Conservation (phyloP, 257 asterid species). For the Henckelia pumila region DNA sequence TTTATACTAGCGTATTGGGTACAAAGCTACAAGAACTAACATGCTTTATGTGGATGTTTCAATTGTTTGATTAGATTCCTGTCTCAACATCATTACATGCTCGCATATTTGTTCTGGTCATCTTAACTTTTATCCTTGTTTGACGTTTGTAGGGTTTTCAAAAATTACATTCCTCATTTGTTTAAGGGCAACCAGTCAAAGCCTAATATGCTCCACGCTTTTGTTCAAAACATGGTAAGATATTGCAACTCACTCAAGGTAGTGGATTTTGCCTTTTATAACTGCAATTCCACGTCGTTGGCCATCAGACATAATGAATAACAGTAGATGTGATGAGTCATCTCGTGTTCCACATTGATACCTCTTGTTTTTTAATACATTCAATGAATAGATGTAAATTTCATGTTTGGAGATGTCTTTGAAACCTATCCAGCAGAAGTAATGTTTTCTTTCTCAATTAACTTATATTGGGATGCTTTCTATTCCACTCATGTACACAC, state of each 20-base stretch:
- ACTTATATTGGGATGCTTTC: slow-evolving; percentile 1
- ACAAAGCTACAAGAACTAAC: slow-evolving; percentile 1
- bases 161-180: slow-evolving; percentile 67
- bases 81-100: background rate
- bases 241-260: slow-evolving; percentile 16
- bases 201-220: slow-evolving; percentile 48
- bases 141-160: slow-evolving; percentile 73
- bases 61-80: background rate
- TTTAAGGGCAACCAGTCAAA: slow-evolving; percentile 54
- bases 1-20: background rate
- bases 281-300: slow-evolving; percentile 11
- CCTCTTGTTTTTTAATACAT: slow-evolving; percentile 5
- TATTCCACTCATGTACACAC: background rate
- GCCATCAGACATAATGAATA: background rate
- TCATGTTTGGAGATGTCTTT: background rate
- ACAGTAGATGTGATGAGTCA: slow-evolving; percentile 11
- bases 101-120: slow-evolving; percentile 5
- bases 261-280: slow-evolving; percentile 10
- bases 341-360: slow-evolving; percentile 9
- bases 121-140: slow-evolving; percentile 17
- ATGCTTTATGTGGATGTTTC: slow-evolving; percentile 15
- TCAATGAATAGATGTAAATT: background rate
- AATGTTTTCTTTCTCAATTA: slow-evolving; percentile 12
- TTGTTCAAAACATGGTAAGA: slow-evolving; percentile 70
- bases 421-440: slow-evolving; percentile 9